Conservation (phyloP, 1,139 yeast genomes). For the Yamadazyma buinensis region DNA sequence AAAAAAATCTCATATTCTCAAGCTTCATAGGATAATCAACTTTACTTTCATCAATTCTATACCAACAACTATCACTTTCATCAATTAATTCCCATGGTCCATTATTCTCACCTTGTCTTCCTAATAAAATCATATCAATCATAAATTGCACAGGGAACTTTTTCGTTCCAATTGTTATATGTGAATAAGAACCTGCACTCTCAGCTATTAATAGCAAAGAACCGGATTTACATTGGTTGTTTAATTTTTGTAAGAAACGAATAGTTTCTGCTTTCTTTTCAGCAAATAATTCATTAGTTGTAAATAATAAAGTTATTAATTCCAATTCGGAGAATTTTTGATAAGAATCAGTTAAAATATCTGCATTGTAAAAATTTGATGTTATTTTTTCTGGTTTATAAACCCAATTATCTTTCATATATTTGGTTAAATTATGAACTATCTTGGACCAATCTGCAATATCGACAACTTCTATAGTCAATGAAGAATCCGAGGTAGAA, state of each 20-base stretch:
- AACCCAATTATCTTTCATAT: constrained; percentile 51
- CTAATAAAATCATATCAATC: constrained; percentile 66
- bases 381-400: constrained; percentile 35
- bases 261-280: constrained; percentile 64
- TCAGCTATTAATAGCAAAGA: constrained; percentile 67
- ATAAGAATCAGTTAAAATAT: constrained; percentile 32
- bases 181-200: constrained; percentile 88
- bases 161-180: constrained; percentile 70
- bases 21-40: constrained; percentile 65
- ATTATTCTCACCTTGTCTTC: constrained; percentile 43
- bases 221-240: constrained; percentile 47
- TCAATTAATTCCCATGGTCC: constrained; percentile 68
- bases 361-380: constrained; percentile 48
- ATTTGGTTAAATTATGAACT: constrained; percentile 37
- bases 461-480: constrained; percentile 59
- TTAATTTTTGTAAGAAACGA: constrained; percentile 52
- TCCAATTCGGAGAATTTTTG: constrained; percentile 20
- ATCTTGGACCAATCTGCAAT: constrained; percentile 74
- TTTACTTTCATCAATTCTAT: constrained; percentile 53
- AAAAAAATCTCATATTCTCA: constrained; percentile 85
- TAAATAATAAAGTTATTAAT: constrained; percentile 71
- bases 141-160: constrained; percentile 80
- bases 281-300: constrained; percentile 80
- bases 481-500: constrained; percentile 27
- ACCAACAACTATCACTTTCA: constrained; percentile 79